Conservation (phyloP, 139 green algal genomes). For the Ettlia oleoabundans region DNA sequence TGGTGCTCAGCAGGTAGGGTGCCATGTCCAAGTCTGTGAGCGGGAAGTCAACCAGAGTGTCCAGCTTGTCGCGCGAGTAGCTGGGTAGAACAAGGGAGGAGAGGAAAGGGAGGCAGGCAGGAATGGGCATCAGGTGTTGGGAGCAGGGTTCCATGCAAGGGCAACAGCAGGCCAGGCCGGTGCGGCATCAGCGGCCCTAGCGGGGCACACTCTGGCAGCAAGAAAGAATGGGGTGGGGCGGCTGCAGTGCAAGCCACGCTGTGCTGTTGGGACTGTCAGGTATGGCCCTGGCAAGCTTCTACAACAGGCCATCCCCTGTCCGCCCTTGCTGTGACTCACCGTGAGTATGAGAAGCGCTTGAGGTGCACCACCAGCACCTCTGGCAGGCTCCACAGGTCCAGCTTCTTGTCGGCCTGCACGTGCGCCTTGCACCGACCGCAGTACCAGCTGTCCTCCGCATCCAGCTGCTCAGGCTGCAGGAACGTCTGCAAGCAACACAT, state of each 20-base stretch:
- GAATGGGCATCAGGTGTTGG: background rate
- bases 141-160: background rate
- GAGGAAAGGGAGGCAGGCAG: background rate
- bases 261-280: too few relatives aligned
- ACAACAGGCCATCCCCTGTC: background rate
- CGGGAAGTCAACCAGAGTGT: conserved; percentile 80
- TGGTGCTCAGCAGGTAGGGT: conserved; percentile 1
- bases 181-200: too few relatives aligned
- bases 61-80: conserved; percentile 81
- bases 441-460: conserved; percentile 82
- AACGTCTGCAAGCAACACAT: conserved; percentile 60
- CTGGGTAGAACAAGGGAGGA: conserved; percentile 20
- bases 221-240: too few relatives aligned
- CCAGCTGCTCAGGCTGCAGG: conserved; percentile 81
- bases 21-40: conserved; percentile 82
- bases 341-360: conserved; percentile 93
- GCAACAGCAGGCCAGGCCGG: background rate
- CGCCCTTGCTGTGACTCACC: conserved; percentile 29
- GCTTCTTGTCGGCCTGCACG: conserved; percentile 86
- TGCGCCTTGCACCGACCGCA: conserved; percentile 86
- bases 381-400: conserved; percentile 91
- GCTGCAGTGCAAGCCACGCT: too few relatives aligned
- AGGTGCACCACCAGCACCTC: conserved; percentile 96
- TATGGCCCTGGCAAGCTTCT: background rate
- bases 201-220: background rate